Evolutionary conservation across 805 yeast species (phyloP).

Genomic region (Nakazawaea wyomingensis): DNA sequence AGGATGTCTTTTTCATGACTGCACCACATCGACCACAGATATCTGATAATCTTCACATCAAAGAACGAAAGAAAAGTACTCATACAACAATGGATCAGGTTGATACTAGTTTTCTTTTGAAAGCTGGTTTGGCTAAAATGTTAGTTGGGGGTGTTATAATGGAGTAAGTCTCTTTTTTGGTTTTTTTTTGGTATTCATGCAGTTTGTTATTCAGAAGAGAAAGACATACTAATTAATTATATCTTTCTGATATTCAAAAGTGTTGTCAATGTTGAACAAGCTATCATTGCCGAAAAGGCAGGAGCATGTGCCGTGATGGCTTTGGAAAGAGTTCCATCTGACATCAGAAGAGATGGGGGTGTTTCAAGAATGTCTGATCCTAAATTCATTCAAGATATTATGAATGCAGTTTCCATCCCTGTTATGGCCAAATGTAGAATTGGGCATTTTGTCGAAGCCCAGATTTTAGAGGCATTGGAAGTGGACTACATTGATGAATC

Average conservation of each 20-base stretch:
- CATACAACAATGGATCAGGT: constrained; percentile 3
- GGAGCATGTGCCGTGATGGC: constrained; percentile 94
- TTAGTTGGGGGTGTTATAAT: constrained; percentile 71
- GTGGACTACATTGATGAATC: constrained; percentile 82
- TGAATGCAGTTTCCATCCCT: constrained; percentile 64
- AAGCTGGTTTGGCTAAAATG: constrained; percentile 83
- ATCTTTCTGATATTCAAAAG: no score
- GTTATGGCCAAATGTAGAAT: constrained; percentile 87
- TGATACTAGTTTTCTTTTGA: constrained; percentile 41
- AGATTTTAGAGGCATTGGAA: constrained; percentile 63
- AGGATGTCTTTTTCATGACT: no score
- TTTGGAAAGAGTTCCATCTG: constrained; percentile 78
- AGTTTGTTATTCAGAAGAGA: no score
- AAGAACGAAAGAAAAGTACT: no score
- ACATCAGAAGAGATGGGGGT: constrained; percentile 75
- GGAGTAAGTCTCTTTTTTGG: constrained; percentile 31
- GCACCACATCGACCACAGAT: no score
- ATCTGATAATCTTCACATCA: no score
- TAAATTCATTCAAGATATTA: constrained; percentile 66
- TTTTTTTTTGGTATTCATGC: not conserved
- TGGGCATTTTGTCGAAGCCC: constrained; percentile 81
- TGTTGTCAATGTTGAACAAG: constrained; percentile 78
- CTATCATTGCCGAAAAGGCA: constrained; percentile 71
- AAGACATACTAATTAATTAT: no score
- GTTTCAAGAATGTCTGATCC: constrained; percentile 89